Conservation (phyloP, 495 filamentous ascomycete species). For the Penicillium canescens region DNA sequence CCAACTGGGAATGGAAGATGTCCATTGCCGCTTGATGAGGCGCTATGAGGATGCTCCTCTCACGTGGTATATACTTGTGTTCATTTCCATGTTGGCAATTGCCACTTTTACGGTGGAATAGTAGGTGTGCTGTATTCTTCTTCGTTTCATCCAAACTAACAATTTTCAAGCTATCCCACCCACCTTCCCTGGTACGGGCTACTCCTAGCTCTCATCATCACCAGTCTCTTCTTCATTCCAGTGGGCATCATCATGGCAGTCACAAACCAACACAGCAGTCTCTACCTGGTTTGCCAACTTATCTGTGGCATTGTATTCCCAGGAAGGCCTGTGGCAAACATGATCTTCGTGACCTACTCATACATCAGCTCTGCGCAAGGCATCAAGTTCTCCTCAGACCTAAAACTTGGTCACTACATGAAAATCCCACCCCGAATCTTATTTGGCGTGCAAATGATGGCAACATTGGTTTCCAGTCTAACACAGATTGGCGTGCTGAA, state of each 20-base stretch:
- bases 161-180: conserved; percentile 49
- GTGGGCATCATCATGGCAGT: conserved; percentile 88
- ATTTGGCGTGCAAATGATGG: conserved; percentile 78
- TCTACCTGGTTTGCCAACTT: conserved; percentile 77
- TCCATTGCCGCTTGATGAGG: conserved; percentile 60
- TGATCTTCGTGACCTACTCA: conserved; percentile 87
- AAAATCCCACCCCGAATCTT: conserved; percentile 79
- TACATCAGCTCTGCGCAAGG: conserved; percentile 55
- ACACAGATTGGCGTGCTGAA: conserved; percentile 83
- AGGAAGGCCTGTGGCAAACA: conserved; percentile 81
- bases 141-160: conserved; percentile 24
- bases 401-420: conserved; percentile 87
- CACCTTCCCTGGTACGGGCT: conserved; percentile 83
- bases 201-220: conserved; percentile 65
- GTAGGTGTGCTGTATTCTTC: conserved; percentile 53
- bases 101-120: conserved; percentile 31
- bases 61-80: conserved; percentile 65
- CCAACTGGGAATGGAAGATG: conserved; percentile 46
- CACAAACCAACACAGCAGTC: conserved; percentile 78
- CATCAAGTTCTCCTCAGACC: conserved; percentile 48
- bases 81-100: conserved; percentile 26
- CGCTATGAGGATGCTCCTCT: conserved; percentile 66
- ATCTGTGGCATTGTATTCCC: conserved; percentile 77
- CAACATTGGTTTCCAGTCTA: conserved; percentile 73
- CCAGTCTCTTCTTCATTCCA: conserved; percentile 74